A percentile compares a stretch with the other conserved stretches of the same genome.
These are phyloP conservation scores for Sporothrix brunneoviolacea DNA, from an alignment of 2,329 filamentous ascomycete genomes.

Conservation along the genomic window DNA sequence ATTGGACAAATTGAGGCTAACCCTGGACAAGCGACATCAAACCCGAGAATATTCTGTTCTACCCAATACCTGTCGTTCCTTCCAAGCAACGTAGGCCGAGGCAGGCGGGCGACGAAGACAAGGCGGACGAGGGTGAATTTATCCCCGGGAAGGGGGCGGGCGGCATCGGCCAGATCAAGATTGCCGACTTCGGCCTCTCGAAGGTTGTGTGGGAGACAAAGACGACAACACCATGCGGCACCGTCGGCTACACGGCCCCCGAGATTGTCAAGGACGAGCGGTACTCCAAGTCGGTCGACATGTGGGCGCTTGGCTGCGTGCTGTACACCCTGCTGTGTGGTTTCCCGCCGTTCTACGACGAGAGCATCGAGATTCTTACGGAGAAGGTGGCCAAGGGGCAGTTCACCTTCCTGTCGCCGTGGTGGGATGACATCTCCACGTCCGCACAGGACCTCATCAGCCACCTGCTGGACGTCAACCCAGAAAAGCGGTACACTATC, in stretches of 20 bases:
- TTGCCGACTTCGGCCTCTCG: slow-evolving; percentile 94
- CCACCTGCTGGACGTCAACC: slow-evolving; percentile 88
- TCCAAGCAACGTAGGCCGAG: slow-evolving; percentile 73
- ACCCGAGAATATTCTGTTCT: slow-evolving; percentile 93
- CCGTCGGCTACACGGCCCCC: slow-evolving; percentile 93
- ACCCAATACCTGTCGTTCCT: slow-evolving; percentile 74
- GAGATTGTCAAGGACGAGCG: slow-evolving; percentile 99
- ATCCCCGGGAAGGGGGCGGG: slow-evolving; percentile 73
- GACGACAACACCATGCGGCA: slow-evolving; percentile 99
- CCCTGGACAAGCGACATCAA: slow-evolving; percentile 73
- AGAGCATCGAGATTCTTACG: slow-evolving; percentile 92
- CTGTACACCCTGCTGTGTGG: slow-evolving; percentile 94
- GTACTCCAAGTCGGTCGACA: slow-evolving; percentile 97
- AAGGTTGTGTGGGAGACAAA: slow-evolving; percentile 98
- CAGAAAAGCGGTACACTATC: slow-evolving; percentile 91
- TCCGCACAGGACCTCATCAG: slow-evolving; percentile 90
- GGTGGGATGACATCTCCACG: slow-evolving; percentile 99
- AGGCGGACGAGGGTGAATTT: slow-evolving; percentile 94
- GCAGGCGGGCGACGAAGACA: slow-evolving; percentile 89
- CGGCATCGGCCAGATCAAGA: slow-evolving; percentile 92
- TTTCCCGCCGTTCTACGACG: slow-evolving; percentile 97
- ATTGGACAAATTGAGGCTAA: background rate
- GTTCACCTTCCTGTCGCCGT: slow-evolving; percentile 95
- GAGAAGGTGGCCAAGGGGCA: slow-evolving; percentile 96
- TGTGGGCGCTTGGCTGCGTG: slow-evolving; percentile 98